phyloP scores from a whole-genome alignment of 2,329 filamentous ascomycete genomes.

The Ceratocystis cubensis region DNA sequence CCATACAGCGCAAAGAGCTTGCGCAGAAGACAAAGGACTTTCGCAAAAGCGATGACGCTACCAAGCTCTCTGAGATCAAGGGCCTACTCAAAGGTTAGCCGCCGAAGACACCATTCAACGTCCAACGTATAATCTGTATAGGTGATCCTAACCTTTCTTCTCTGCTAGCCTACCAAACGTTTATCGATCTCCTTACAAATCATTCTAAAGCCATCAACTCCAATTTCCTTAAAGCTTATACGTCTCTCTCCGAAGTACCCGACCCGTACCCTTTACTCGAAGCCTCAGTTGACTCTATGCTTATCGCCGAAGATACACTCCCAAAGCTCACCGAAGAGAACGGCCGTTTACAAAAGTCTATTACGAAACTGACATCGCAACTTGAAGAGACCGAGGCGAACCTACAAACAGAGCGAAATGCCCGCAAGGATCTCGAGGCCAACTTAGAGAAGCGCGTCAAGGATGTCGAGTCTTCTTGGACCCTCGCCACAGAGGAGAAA shows the following conservation, averaged over 20 bases:
- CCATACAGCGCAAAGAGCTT: constrained; percentile 88
- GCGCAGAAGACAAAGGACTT: constrained; percentile 99
- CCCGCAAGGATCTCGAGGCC: constrained; percentile 63
- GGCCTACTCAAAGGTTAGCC: constrained; percentile 63
- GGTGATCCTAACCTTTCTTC: constrained; percentile 6
- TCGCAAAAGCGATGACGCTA: constrained; percentile 77
- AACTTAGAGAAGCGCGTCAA: constrained; percentile 68
- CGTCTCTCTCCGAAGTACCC: constrained; percentile 83
- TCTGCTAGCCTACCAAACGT: constrained; percentile 77
- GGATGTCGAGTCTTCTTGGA: constrained; percentile 83
- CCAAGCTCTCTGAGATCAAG: constrained; percentile 81
- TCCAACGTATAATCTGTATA: not conserved
- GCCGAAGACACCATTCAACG: not conserved
- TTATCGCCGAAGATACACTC: constrained; percentile 81
- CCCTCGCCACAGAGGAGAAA: constrained; percentile 80
- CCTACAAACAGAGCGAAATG: constrained; percentile 63
- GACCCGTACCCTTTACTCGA: constrained; percentile 94
- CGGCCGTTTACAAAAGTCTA: constrained; percentile 66
- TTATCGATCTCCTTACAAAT: constrained; percentile 91
- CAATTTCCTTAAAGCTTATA: constrained; percentile 85
- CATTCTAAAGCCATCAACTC: constrained; percentile 91
- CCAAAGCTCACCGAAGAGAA: constrained; percentile 86
- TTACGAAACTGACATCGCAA: constrained; percentile 62
- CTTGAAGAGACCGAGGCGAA: constrained; percentile 71
- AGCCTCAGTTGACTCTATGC: constrained; percentile 76